Evolutionary conservation across 805 yeast species (phyloP).

Genomic region (Schwanniomyces polymorphus): DNA sequence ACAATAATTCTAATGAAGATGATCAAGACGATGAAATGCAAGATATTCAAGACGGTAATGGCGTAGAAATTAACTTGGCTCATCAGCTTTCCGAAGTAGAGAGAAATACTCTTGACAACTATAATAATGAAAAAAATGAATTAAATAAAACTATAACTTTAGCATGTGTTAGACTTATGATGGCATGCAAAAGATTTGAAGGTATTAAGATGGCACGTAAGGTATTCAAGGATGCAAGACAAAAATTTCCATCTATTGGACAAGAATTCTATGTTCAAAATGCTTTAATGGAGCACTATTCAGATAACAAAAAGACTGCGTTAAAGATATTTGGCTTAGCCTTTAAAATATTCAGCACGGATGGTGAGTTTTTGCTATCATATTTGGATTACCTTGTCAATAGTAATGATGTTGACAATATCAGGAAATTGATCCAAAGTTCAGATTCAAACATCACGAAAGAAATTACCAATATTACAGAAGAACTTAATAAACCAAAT

Average conservation of each 20-base stretch:
- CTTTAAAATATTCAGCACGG: constrained; percentile 52
- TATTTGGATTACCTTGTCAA: constrained; percentile 73
- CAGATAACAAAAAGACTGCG: constrained; percentile 68
- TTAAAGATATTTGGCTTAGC: constrained; percentile 78
- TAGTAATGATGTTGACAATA: constrained; percentile 68
- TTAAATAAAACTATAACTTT: constrained; percentile 50
- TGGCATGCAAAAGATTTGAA: constrained; percentile 62
- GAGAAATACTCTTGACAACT: constrained; percentile 16
- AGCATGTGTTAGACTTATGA: constrained; percentile 70
- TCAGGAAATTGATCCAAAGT: constrained; percentile 80
- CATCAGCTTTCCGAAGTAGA: constrained; percentile 18
- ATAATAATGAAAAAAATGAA: constrained; percentile 21
- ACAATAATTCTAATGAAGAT: constrained; percentile 8
- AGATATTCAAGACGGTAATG: background rate
- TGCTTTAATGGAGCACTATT: constrained; percentile 76
- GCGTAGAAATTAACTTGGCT: constrained; percentile 1
- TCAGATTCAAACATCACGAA: constrained; percentile 56
- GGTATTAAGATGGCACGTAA: constrained; percentile 74
- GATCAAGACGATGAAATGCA: constrained; percentile 9
- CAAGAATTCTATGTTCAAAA: constrained; percentile 79
- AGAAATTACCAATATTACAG: constrained; percentile 25
- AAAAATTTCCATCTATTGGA: constrained; percentile 55
- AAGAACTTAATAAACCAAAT: constrained; percentile 26
- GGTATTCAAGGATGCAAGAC: constrained; percentile 69
- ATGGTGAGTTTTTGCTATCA: constrained; percentile 62